These are phyloP conservation scores for Talinum fruticosum DNA, from an alignment of 148 eudicot genomes.

Conservation along the genomic window DNA sequence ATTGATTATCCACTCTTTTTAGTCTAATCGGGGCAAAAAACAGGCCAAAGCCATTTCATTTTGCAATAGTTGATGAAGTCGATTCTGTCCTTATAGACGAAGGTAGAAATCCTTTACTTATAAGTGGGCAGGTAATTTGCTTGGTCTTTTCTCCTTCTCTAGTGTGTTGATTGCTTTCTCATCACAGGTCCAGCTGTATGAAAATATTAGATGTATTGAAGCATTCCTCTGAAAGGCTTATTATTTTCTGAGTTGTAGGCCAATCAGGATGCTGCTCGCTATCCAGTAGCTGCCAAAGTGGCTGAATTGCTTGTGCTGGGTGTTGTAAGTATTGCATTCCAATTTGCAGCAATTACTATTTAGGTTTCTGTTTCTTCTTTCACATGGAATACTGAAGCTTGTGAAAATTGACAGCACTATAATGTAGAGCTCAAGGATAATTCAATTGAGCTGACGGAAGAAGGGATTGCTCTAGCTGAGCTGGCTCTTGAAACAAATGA, in stretches of 20 bases:
- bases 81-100: slow-evolving; percentile 98
- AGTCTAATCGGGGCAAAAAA: slow-evolving; percentile 21
- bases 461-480: slow-evolving; percentile 86
- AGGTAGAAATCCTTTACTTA: slow-evolving; percentile 92
- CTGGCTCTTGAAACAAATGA: slow-evolving; percentile 92
- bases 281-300: slow-evolving; percentile 98
- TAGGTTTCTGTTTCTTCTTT: slow-evolving; percentile 2
- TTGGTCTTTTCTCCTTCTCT: background rate
- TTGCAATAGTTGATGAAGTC: slow-evolving; percentile 97
- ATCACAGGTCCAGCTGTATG: background rate
- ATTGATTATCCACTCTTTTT: slow-evolving; percentile 6
- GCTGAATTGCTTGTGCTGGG: slow-evolving; percentile 83
- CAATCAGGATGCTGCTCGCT: slow-evolving; percentile 78
- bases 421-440: slow-evolving; percentile 86
- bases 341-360: slow-evolving; percentile 4
- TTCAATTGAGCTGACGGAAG: slow-evolving; percentile 94
- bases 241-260: slow-evolving; percentile 48
- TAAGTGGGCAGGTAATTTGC: slow-evolving; percentile 80
- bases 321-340: slow-evolving; percentile 44
- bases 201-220: background rate
- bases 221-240: slow-evolving; percentile 7
- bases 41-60: slow-evolving; percentile 99
- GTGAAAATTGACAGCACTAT: slow-evolving; percentile 61
- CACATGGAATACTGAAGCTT: background rate
- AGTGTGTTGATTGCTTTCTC: background rate